Evolutionary conservation across 2,329 filamentous ascomycete species (phyloP).

Genomic region (Berkeleyomyces basicola): DNA sequence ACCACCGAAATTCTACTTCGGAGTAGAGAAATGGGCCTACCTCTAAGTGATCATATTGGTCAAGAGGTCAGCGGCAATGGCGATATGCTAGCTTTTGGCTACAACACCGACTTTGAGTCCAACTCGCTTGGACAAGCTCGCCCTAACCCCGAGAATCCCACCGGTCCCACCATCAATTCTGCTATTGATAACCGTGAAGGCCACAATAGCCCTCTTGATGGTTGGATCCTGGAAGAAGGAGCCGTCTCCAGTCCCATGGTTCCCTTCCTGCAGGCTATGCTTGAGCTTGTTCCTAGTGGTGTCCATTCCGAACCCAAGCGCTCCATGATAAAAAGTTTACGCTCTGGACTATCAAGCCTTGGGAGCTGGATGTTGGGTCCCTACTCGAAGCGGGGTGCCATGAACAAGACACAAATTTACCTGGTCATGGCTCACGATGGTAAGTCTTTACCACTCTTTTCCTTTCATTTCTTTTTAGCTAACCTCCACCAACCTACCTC

Average conservation of each 20-base stretch:
- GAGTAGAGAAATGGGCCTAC: conserved; percentile 40
- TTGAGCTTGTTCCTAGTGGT: conserved; percentile 36
- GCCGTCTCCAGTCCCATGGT: conserved; percentile 41
- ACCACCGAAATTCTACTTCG: conserved; percentile 49
- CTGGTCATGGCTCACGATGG: conserved; percentile 52
- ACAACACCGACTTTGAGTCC: conserved; percentile 40
- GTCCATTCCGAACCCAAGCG: conserved; percentile 22
- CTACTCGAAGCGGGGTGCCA: conserved; percentile 36
- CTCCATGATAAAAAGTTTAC: conserved; percentile 26
- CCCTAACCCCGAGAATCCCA: conserved; percentile 34
- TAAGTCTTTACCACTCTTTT: conserved; percentile 17
- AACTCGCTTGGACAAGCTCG: conserved; percentile 37
- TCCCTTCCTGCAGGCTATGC: conserved; percentile 37
- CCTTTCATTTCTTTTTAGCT: background rate
- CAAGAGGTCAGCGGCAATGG: conserved; percentile 49
- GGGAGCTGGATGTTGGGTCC: conserved; percentile 42
- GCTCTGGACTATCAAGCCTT: conserved; percentile 30
- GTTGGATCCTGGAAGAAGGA: conserved; percentile 48
- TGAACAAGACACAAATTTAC: conserved; percentile 45
- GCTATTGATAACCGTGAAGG: conserved; percentile 42
- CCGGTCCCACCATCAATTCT: conserved; percentile 46
- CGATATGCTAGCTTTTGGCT: conserved; percentile 49
- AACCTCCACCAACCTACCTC: background rate
- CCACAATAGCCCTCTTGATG: conserved; percentile 38
- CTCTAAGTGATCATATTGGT: conserved; percentile 40